phyloP scores from a whole-genome alignment of 257 asterid genomes.

The Fraxinus pennsylvanica region DNA sequence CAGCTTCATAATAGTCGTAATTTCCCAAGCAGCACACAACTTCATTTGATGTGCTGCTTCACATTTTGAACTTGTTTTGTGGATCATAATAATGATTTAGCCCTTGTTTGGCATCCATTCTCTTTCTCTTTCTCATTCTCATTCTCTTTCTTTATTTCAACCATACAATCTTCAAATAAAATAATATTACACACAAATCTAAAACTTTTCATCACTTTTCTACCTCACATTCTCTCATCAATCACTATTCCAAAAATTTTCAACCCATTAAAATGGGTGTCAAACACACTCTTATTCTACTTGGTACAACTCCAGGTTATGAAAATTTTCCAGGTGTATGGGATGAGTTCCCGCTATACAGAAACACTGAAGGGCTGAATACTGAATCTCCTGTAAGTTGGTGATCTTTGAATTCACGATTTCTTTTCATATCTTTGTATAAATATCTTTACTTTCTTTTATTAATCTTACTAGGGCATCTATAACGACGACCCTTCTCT shows the following conservation, averaged over 20 bases:
- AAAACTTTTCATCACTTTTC: too few relatives aligned
- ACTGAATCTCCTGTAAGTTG: slow-evolving; percentile 20
- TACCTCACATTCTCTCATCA: too few relatives aligned
- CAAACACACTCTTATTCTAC: too few relatives aligned
- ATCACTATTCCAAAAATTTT: too few relatives aligned
- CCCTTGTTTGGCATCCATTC: too few relatives aligned
- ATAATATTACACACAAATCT: too few relatives aligned
- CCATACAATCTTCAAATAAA: too few relatives aligned
- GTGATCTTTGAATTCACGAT: slow-evolving; percentile 1
- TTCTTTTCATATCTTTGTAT: background rate
- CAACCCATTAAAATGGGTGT: too few relatives aligned
- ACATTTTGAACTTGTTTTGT: background rate
- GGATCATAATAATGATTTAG: slow-evolving; percentile 6
- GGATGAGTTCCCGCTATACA: slow-evolving; percentile 14
- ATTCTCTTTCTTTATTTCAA: too few relatives aligned
- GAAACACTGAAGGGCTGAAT: slow-evolving; percentile 16
- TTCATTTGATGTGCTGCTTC: background rate
- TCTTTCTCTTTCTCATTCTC: too few relatives aligned
- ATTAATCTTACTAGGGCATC: slow-evolving; percentile 12
- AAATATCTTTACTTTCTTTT: background rate
- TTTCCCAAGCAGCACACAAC: background rate
- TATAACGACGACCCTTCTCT: slow-evolving; percentile 17
- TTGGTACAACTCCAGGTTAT: slow-evolving; percentile 13
- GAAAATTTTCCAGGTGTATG: slow-evolving; percentile 22
- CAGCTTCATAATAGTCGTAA: background rate